Conservation (phyloP, 2,329 filamentous ascomycete species). For the Talaromyces sp. region DNA sequence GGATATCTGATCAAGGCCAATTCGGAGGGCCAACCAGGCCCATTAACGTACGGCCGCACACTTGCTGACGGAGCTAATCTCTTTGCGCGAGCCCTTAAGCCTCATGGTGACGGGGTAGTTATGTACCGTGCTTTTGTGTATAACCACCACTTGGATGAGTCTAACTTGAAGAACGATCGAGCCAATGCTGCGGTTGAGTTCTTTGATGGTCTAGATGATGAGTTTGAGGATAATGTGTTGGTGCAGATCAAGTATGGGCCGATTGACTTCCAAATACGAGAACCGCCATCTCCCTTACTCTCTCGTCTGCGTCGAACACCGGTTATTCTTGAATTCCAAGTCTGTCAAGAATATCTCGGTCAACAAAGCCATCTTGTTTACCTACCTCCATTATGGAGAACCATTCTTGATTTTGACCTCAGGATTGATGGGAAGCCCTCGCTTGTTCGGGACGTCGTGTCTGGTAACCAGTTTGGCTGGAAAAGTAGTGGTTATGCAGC, state of each 20-base stretch:
- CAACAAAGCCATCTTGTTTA: conserved; percentile 67
- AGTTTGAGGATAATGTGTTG: conserved; percentile 66
- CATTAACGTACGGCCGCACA: conserved; percentile 64
- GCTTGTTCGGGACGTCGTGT: conserved; percentile 55
- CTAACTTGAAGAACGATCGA: conserved; percentile 61
- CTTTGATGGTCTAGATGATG: conserved; percentile 55
- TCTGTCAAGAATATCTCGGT: conserved; percentile 66
- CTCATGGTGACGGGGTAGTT: conserved; percentile 51
- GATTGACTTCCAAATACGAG: conserved; percentile 69
- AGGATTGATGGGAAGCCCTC: conserved; percentile 55
- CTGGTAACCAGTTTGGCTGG: conserved; percentile 55
- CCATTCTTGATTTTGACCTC: conserved; percentile 62
- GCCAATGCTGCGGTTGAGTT: conserved; percentile 65
- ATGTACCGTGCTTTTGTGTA: conserved; percentile 73
- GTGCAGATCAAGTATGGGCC: conserved; percentile 71
- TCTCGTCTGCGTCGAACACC: conserved; percentile 45
- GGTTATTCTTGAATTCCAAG: conserved; percentile 59
- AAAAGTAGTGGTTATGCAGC: conserved; percentile 58
- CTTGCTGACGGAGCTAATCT: conserved; percentile 64
- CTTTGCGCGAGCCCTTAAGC: conserved; percentile 56
- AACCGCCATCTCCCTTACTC: conserved; percentile 62
- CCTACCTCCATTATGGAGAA: conserved; percentile 63
- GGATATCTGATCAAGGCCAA: conserved; percentile 69
- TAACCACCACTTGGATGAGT: conserved; percentile 48
- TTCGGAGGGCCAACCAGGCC: conserved; percentile 65